Percentiles rank a stretch among this genome's conserved stretches.
These are phyloP conservation scores for maize (Zea mays) DNA, from an alignment of 176 grass and related monocot genomes.

Conservation along the genomic window Zm-B73-REFERENCE-NAM-5.0 NC_050096.1:265079001-265079500, in stretches of 20 bases:
- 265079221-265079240: not conserved
- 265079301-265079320: not conserved
- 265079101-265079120: not conserved
- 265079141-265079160: slow-evolving; percentile 1
- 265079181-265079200: not conserved
- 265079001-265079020: not conserved
- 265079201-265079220: not conserved
- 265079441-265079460: not conserved
- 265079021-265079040: not conserved
- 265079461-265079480: not conserved
- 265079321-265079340: not conserved
- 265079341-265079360: not conserved
- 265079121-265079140: not conserved
- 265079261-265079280: not conserved
- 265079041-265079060: not conserved
- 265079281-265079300: not conserved
- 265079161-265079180: not conserved
- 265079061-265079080: slow-evolving; percentile 2
- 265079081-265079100: slow-evolving; percentile 9
- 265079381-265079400: not conserved
- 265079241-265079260: not conserved
- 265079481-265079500: not conserved
- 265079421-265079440: not conserved
- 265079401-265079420: not conserved
- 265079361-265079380: not conserved